Evolutionary conservation across 1,284 basidiomycete species (phyloP).

Genomic region (Abortiporus biennis): DNA sequence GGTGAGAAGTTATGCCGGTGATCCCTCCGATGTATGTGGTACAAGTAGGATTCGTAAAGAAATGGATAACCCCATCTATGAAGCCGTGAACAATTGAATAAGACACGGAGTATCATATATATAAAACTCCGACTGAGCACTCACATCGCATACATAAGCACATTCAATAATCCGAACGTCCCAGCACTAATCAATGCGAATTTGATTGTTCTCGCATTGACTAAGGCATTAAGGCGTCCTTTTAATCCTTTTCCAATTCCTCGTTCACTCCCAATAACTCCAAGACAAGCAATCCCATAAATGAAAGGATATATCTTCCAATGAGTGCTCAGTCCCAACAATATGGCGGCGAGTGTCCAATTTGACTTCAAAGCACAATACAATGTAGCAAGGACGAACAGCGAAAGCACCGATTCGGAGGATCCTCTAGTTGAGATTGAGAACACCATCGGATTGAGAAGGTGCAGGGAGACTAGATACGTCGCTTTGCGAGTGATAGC

Average conservation of each 20-base stretch:
- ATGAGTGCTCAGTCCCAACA: slow-evolving; percentile 79
- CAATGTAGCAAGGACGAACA: slow-evolving; percentile 77
- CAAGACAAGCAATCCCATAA: slow-evolving; percentile 77
- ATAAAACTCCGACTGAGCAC: slow-evolving; percentile 27
- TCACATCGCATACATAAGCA: slow-evolving; percentile 72
- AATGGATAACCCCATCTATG: slow-evolving; percentile 91
- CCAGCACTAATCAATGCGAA: slow-evolving; percentile 67
- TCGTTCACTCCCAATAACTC: slow-evolving; percentile 44
- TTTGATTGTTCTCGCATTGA: slow-evolving; percentile 53
- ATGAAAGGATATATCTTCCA: slow-evolving; percentile 97
- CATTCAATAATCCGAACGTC: slow-evolving; percentile 66
- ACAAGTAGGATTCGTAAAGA: slow-evolving; percentile 88
- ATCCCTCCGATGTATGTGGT: slow-evolving; percentile 88
- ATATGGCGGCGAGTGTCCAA: slow-evolving; percentile 60
- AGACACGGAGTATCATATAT: too few relatives aligned
- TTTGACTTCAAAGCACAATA: slow-evolving; percentile 44
- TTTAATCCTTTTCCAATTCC: slow-evolving; percentile 18
- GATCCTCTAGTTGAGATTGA: slow-evolving; percentile 96
- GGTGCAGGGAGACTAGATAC: slow-evolving; percentile 58
- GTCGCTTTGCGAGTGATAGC: slow-evolving; percentile 18
- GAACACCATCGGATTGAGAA: slow-evolving; percentile 92
- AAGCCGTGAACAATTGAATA: slow-evolving; percentile 1
- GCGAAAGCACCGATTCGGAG: slow-evolving; percentile 84
- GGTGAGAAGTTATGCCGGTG: slow-evolving; percentile 98
- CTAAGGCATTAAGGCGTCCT: slow-evolving; percentile 32